A percentile compares a stretch with the other conserved stretches of the same genome.
Conservation (phyloP, 2,329 filamentous ascomycete genomes). For the Diatrype stigma region DNA sequence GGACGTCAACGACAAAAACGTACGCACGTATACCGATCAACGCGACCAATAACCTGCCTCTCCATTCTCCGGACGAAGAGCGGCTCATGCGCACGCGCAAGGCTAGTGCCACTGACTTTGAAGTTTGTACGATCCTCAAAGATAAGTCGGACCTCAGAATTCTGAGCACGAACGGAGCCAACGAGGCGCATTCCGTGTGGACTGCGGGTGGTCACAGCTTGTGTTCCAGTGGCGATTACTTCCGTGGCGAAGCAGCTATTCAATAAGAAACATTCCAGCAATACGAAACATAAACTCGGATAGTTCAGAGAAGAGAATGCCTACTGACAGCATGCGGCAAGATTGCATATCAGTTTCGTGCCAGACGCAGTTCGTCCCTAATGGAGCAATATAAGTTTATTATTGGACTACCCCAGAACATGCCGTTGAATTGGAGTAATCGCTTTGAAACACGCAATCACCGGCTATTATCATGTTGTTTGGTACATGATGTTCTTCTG, state of each 20-base stretch:
- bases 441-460: too few species aligned
- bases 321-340: conserved; percentile 30
- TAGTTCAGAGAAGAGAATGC: conserved; percentile 27
- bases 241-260: conserved; percentile 35
- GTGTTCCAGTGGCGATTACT: conserved; percentile 38
- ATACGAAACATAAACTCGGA: conserved; percentile 39
- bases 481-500: too few species aligned
- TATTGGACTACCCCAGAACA: too few species aligned
- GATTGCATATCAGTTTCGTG: conserved; percentile 27
- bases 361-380: too few species aligned
- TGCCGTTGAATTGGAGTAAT: too few species aligned
- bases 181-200: conserved; percentile 43
- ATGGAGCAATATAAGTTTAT: too few species aligned
- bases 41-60: conserved; percentile 33
- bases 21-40: conserved; percentile 24
- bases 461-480: too few species aligned
- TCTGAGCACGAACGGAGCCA: conserved; percentile 31
- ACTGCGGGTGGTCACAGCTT: conserved; percentile 36
- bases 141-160: conserved; percentile 33
- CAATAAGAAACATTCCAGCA: conserved; percentile 42
- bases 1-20: conserved; percentile 17
- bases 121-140: conserved; percentile 37
- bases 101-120: conserved; percentile 28
- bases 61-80: conserved; percentile 33
- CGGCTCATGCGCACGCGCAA: conserved; percentile 35